Evolutionary conservation across 176 grass and related monocot genomes (phyloP).

Genomic region (Ananas comosus): DNA sequence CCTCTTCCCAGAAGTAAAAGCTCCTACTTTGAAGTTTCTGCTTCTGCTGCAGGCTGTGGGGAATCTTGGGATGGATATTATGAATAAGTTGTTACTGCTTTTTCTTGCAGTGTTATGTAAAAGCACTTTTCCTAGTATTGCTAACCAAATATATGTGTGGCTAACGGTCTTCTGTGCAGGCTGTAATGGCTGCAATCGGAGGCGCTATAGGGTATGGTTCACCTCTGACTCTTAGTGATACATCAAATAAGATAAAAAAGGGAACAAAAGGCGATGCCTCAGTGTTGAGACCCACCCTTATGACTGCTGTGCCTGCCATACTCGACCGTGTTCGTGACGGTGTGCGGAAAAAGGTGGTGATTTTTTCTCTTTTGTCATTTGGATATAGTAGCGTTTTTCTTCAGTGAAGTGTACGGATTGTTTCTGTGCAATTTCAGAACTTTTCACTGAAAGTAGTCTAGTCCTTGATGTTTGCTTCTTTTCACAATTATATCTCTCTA

Average conservation of each 20-base stretch:
- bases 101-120: too few relatives aligned
- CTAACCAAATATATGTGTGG: slow-evolving; percentile 15
- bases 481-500: too few relatives aligned
- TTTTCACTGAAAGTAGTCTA: too few relatives aligned
- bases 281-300: slow-evolving; percentile 64
- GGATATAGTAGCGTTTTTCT: not conserved
- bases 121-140: slow-evolving; percentile 7
- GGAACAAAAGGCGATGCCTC: slow-evolving; percentile 83
- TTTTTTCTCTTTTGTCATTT: not conserved
- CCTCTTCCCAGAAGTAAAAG: too few relatives aligned
- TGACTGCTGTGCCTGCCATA: slow-evolving; percentile 95
- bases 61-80: too few relatives aligned
- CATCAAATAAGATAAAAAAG: slow-evolving; percentile 93
- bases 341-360: slow-evolving; percentile 76
- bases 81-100: too few relatives aligned
- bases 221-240: slow-evolving; percentile 81
- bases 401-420: not conserved
- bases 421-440: too few relatives aligned
- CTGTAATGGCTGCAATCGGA: slow-evolving; percentile 65
- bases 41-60: too few relatives aligned
- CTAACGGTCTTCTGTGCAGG: slow-evolving; percentile 23
- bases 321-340: slow-evolving; percentile 85
- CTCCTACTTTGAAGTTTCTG: too few relatives aligned
- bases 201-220: slow-evolving; percentile 80
- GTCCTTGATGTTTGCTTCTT: too few relatives aligned